Evolutionary conservation across 306 rosid genomes (phyloP).

Genomic region (Dryas octopetala): DNA sequence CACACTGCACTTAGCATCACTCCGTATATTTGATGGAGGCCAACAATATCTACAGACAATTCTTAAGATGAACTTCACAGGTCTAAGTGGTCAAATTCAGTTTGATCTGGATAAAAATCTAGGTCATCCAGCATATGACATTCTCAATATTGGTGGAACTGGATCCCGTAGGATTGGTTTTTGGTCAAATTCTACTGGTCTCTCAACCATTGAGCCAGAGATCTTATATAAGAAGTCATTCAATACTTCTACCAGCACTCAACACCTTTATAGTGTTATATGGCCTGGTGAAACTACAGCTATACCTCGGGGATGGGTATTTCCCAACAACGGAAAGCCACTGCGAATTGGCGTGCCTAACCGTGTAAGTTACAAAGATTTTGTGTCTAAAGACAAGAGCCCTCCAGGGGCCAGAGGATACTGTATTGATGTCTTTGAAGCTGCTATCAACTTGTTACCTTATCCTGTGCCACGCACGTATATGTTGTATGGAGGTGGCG

Average conservation of each 20-base stretch:
- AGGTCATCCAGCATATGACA: slow-evolving; percentile 64
- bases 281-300: slow-evolving; percentile 76
- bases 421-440: slow-evolving; percentile 79
- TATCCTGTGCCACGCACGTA: slow-evolving; percentile 70
- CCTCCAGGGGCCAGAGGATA: slow-evolving; percentile 75
- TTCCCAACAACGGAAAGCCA: slow-evolving; percentile 83
- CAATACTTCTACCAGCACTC: slow-evolving; percentile 37
- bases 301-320: slow-evolving; percentile 83
- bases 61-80: slow-evolving; percentile 56
- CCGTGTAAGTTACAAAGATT: slow-evolving; percentile 60
- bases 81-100: slow-evolving; percentile 65
- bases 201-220: slow-evolving; percentile 64
- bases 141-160: slow-evolving; percentile 68
- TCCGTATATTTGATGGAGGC: slow-evolving; percentile 65
- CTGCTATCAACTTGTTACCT: slow-evolving; percentile 74
- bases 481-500: slow-evolving; percentile 64
- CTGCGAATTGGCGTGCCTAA: slow-evolving; percentile 78
- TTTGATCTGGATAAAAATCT: slow-evolving; percentile 60
- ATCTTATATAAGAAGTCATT: slow-evolving; percentile 37
- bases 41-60: slow-evolving; percentile 53
- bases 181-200: slow-evolving; percentile 72
- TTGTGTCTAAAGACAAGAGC: slow-evolving; percentile 55
- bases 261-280: slow-evolving; percentile 48
- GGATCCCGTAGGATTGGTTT: slow-evolving; percentile 60
- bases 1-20: slow-evolving; percentile 54